Evolutionary conservation across 2,329 filamentous ascomycete genomes (phyloP).

Genomic region (Trichoderma pleuroti): DNA sequence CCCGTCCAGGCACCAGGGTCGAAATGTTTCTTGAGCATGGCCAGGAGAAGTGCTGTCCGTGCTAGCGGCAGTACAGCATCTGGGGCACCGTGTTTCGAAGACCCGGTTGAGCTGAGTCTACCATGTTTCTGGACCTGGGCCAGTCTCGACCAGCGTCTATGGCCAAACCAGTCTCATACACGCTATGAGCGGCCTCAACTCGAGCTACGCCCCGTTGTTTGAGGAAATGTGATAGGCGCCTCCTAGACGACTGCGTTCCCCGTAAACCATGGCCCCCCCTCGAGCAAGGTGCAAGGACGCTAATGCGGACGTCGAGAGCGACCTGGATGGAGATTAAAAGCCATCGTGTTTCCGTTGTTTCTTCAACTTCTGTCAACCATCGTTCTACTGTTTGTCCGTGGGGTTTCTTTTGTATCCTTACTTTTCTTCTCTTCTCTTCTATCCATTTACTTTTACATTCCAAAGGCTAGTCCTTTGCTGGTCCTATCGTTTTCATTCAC

Average conservation of each 20-base stretch:
- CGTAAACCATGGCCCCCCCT: background rate
- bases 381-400: constrained; percentile 26
- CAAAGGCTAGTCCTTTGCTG: constrained; percentile 33
- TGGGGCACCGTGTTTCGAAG: constrained; percentile 1
- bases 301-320: background rate
- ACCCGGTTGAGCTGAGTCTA: constrained; percentile 9
- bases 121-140: constrained; percentile 2
- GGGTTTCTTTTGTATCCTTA: constrained; percentile 30
- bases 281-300: constrained; percentile 2
- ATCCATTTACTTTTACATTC: constrained; percentile 24
- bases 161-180: constrained; percentile 23
- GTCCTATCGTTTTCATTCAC: constrained; percentile 29
- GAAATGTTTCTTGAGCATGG: background rate
- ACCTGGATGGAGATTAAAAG: constrained; percentile 19
- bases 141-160: constrained; percentile 5
- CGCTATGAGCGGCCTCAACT: background rate
- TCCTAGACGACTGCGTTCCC: constrained; percentile 16
- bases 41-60: background rate
- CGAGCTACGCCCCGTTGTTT: constrained; percentile 12
- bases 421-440: constrained; percentile 27
- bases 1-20: background rate
- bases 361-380: constrained; percentile 23
- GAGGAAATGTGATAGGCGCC: constrained; percentile 9
- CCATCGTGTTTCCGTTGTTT: constrained; percentile 27
- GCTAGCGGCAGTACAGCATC: background rate